Evolutionary conservation across 768 basidiomycete genomes (phyloP), one percentile per base, ranked within the genome.

Genomic region (Tylopilus cervinicoccineus): DNA sequence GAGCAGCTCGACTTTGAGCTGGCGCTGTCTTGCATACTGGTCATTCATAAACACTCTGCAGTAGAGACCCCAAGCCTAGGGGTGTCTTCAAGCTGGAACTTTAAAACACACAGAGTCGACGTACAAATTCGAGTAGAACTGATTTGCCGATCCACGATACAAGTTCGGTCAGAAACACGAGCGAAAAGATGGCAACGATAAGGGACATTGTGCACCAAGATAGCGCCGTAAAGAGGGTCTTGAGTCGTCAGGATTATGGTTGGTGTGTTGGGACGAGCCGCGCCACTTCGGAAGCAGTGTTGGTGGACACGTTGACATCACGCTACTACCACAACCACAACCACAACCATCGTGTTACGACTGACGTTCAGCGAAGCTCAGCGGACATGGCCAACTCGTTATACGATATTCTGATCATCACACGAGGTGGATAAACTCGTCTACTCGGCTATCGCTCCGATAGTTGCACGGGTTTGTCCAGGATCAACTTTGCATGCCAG

Each of bases 61-160:
- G 66, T 93, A 88, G 34, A 84, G 45, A 20, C 75, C 67, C 74
- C 89, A 95, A 44, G 76, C 80, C 93, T 96, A 58, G n/a, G 27
- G 31, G 43, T 23, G 31, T 31, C 37, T 37, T 41, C 38, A 46
- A 29, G 46, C 3, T 48, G 39, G 48, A 49, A 17, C 46, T 17
- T 41, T 38, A 22, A 48, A 47, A 49, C 10, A 22, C 13, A 20
- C 34, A 43, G 44, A 43, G 36, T 37, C 26, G 46, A 79, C 89
- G 53, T 59, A 94, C 93, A 48, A 84, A 63, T 44, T 92, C 88
- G 47, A 87, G 75, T 19, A 97, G 75, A 20, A 92, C 90, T 17
- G 85, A 78, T 64, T 92, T 79, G 38, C 93, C 93, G 43, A 95
- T 78, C 93, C 92, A 94, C 41, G 84, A 79, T 52, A 95, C 78